These are phyloP conservation scores for Remersonia thermophila DNA, from an alignment of 2,329 filamentous ascomycete genomes.

Conservation along the genomic window DNA sequence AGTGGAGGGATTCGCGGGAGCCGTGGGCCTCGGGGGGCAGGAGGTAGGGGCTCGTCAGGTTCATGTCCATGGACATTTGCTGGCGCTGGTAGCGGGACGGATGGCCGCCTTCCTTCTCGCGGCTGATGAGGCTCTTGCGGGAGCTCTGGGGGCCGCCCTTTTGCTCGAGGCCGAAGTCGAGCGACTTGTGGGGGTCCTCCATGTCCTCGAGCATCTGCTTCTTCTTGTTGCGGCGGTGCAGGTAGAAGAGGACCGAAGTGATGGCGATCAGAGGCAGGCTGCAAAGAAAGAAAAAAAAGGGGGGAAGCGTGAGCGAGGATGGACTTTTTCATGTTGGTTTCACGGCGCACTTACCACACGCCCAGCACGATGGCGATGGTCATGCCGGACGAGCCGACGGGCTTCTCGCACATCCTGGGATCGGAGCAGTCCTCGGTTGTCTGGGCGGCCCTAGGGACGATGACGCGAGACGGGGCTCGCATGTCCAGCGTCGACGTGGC, in stretches of 20 bases:
- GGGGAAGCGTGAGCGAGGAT: conserved; percentile 15
- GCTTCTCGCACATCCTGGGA: conserved; percentile 46
- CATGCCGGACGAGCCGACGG: conserved; percentile 36
- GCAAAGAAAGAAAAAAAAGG: too few species aligned
- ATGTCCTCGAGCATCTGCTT: conserved; percentile 66
- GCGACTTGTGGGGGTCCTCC: conserved; percentile 74
- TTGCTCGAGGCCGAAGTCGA: conserved; percentile 78
- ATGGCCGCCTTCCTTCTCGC: conserved; percentile 35
- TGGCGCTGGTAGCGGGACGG: conserved; percentile 37
- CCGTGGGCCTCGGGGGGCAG: conserved; percentile 69
- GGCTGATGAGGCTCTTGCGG: conserved; percentile 37
- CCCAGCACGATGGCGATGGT: conserved; percentile 57
- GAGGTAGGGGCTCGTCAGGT: conserved; percentile 77
- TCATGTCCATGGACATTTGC: conserved; percentile 56
- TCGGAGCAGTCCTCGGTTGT: conserved; percentile 12
- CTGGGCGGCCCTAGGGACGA: conserved; percentile 11
- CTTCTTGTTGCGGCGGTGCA: conserved; percentile 67
- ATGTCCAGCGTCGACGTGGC: conserved; percentile 10
- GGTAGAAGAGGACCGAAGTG: conserved; percentile 53
- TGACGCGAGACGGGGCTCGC: conserved; percentile 9
- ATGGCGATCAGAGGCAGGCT: conserved; percentile 68
- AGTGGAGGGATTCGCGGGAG: conserved; percentile 78
- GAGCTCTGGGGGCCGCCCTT: conserved; percentile 25
- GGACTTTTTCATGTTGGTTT: not conserved
- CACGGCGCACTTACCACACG: conserved; percentile 47